A percentile compares a stretch with the other conserved stretches of the same genome.
phyloP scores from a whole-genome alignment of 73 alveolate species.

The Durusdinium trenchii region DNA sequence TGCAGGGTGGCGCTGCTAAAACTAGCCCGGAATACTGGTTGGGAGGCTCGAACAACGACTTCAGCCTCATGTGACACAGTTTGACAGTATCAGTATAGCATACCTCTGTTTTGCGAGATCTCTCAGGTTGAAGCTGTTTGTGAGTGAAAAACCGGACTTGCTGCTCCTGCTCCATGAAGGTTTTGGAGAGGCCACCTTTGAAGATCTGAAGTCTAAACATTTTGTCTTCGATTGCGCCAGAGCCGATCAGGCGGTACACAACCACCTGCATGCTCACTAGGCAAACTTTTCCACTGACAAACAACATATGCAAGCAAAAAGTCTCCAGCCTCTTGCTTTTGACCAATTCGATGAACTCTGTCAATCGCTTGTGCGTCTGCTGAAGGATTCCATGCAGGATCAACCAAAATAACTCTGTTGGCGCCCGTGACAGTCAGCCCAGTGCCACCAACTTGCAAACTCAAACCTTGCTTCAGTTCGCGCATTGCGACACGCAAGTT shows the following conservation, averaged over 20 bases:
- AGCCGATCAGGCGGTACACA: slow-evolving; percentile 97
- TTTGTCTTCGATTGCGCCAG: slow-evolving; percentile 97
- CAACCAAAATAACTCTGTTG: slow-evolving; percentile 97
- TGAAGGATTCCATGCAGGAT: slow-evolving; percentile 98
- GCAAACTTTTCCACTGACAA: neutral
- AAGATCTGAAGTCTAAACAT: slow-evolving; percentile 96
- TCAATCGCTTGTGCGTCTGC: slow-evolving; percentile 97
- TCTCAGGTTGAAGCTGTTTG: slow-evolving; percentile 73
- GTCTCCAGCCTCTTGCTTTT: slow-evolving; percentile 89
- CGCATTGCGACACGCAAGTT: neutral
- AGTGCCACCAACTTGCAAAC: slow-evolving; percentile 97
- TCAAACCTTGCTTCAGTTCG: slow-evolving; percentile 50
- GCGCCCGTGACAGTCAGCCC: slow-evolving; percentile 97
- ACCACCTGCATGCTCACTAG: slow-evolving; percentile 95
- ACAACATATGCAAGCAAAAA: neutral
- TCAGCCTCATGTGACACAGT: slow-evolving; percentile 62
- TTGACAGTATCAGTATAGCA: no score
- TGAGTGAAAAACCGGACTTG: slow-evolving; percentile 94
- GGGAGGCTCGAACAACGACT: slow-evolving; percentile 89
- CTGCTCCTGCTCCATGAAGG: slow-evolving; percentile 90
- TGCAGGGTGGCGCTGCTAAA: neutral
- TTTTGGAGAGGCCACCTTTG: slow-evolving; percentile 86
- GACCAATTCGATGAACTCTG: slow-evolving; percentile 97
- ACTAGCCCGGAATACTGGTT: slow-evolving; percentile 48
- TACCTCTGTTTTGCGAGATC: no score